Conservation (phyloP, 805 yeast species). For the Teunomyces kruisii region DNA sequence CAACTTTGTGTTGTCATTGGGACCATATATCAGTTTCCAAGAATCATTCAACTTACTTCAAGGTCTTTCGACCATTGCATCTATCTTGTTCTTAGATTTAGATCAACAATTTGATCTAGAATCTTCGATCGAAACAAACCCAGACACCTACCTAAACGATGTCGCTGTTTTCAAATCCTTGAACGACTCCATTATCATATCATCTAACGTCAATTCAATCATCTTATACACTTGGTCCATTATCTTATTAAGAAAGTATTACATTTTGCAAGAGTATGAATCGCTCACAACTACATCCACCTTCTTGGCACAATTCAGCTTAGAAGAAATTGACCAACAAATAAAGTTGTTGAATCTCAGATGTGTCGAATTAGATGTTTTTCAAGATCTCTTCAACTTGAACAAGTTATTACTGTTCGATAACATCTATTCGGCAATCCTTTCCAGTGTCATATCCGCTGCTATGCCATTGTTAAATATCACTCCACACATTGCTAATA, state of each 20-base stretch:
- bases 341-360: conserved; percentile 38
- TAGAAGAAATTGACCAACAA: conserved; percentile 14
- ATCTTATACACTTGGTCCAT: conserved; percentile 69
- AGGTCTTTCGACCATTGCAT: conserved; percentile 47
- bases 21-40: conserved; percentile 23
- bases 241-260: conserved; percentile 51
- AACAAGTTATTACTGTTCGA: conserved; percentile 49
- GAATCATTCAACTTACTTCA: conserved; percentile 38
- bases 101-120: conserved; percentile 43
- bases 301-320: conserved; percentile 4
- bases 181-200: conserved; percentile 36
- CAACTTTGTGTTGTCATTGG: conserved; percentile 24
- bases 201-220: conserved; percentile 44
- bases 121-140: conserved; percentile 27
- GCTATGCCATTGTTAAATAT: conserved; percentile 51
- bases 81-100: conserved; percentile 57
- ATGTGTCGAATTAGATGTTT: conserved; percentile 44
- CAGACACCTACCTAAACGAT: conserved; percentile 22
- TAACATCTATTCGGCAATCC: conserved; percentile 48
- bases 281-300: conserved; percentile 9
- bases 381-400: conserved; percentile 41
- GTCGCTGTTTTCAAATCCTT: conserved; percentile 36
- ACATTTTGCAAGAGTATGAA: conserved; percentile 42
- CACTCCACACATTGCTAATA: conserved; percentile 43
- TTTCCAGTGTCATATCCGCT: conserved; percentile 44